Evolutionary conservation across 495 filamentous ascomycete genomes (phyloP), one percentile per base, ranked within the genome.

Genomic region (Darksidea phi): DNA sequence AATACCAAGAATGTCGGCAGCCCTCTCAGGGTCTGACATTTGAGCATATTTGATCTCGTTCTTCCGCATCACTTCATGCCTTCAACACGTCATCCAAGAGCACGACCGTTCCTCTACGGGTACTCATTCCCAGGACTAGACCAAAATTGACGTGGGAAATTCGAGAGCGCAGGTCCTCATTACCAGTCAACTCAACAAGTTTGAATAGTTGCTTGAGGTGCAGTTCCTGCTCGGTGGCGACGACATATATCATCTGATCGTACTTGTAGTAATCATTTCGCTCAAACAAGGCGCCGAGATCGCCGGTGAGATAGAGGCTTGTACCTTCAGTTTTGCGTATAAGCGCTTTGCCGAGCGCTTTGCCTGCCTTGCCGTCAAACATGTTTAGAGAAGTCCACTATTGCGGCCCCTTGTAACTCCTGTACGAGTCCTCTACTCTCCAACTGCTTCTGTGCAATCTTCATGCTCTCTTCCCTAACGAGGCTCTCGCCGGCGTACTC

Each of bases 401-500:
- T 88, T 50, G 90, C 78, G 41, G 94, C 94, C 37, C 94, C 94
- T 32, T 97, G 84, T 32, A 90, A 92, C 68, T 88, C 83, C 72
- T 92, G 85, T 0, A 86, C 85, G 26, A 96, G 82, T 12, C 84
- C 83, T 63, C 82, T 84, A 54, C 88, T 83, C 70, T 83, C 79
- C 81, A 97, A 84, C 23, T 77, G 72, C 54, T 79, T 76, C 26
- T 84, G 86, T 15, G 83, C 78, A 52, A 76, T 76, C 43, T 86
- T 82, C 90, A 98, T 96, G 62, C 84, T 84, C 70, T 89, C 59
- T 63, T 87, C 82, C 56, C 84, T 82, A 49, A 98, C 88, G 70
- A 95, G 89, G n/a, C 88, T 93, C 75, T 98, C 94, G 34, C 93
- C 93, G 34, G 87, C 88, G 78, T 98, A 98, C 53, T 90, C 86